A percentile compares a stretch with the other conserved stretches of the same genome.
These are phyloP conservation scores for Croton laevigatus DNA, from an alignment of 441 rosid genomes.

Conservation along the genomic window DNA sequence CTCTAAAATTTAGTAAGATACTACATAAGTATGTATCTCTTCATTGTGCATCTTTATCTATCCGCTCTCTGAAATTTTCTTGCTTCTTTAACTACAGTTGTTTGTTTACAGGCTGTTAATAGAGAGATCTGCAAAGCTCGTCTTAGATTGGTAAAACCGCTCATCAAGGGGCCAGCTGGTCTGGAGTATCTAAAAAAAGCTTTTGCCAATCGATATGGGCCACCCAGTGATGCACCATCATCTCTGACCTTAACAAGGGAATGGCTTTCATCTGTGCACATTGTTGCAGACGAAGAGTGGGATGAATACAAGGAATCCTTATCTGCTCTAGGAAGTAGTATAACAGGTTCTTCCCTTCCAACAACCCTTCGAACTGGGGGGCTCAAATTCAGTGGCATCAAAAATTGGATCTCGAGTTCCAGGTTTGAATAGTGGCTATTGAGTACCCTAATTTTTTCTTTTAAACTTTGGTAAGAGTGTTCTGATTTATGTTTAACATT, in stretches of 20 bases:
- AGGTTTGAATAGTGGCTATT: slow-evolving; percentile 8
- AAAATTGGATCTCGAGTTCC: slow-evolving; percentile 9
- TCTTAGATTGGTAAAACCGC: slow-evolving; percentile 62
- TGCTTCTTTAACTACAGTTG: slow-evolving; percentile 6
- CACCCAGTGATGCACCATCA: slow-evolving; percentile 38
- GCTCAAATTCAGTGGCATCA: neutral
- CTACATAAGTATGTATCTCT: neutral
- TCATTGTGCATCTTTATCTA: neutral
- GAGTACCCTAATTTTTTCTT: neutral
- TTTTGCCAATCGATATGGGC: slow-evolving; percentile 54
- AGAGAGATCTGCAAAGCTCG: slow-evolving; percentile 68
- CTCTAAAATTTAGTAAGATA: neutral
- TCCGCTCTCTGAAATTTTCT: neutral
- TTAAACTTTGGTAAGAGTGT: neutral
- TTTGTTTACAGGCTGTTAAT: slow-evolving; percentile 51
- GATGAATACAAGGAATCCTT: slow-evolving; percentile 49
- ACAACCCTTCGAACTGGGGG: slow-evolving; percentile 45
- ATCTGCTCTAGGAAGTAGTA: slow-evolving; percentile 36
- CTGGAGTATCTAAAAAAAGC: slow-evolving; percentile 62
- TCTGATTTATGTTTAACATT: neutral
- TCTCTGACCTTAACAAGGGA: slow-evolving; percentile 47
- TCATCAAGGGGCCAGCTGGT: slow-evolving; percentile 75
- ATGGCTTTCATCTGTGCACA: slow-evolving; percentile 56
- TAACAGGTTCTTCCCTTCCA: slow-evolving; percentile 33
- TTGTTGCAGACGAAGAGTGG: slow-evolving; percentile 57